These are phyloP conservation scores for Fereydounia khargensis DNA, from an alignment of 1,284 basidiomycete genomes.

Conservation along the genomic window DNA sequence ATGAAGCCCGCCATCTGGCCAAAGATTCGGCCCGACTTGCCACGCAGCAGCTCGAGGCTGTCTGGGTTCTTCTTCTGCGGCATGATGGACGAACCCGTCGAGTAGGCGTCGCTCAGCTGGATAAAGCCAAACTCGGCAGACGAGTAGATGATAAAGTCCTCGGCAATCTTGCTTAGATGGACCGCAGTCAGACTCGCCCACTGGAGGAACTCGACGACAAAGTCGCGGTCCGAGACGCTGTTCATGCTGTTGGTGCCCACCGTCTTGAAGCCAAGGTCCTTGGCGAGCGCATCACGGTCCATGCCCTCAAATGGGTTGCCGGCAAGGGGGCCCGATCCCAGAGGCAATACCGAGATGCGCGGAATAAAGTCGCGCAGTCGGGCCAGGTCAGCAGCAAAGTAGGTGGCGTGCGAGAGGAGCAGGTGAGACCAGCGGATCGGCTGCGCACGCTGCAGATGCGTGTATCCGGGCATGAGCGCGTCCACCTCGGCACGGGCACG, in stretches of 20 bases:
- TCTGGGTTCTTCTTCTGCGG: slow-evolving; percentile 99
- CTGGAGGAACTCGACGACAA: slow-evolving; percentile 94
- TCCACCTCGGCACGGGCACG: slow-evolving; percentile 89
- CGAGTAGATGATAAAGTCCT: slow-evolving; percentile 95
- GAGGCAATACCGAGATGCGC: slow-evolving; percentile 79
- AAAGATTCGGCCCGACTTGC: slow-evolving; percentile 90
- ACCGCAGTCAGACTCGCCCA: slow-evolving; percentile 90
- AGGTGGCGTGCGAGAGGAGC: slow-evolving; percentile 88
- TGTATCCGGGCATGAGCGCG: slow-evolving; percentile 89
- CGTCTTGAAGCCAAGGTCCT: slow-evolving; percentile 52
- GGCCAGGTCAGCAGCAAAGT: slow-evolving; percentile 81
- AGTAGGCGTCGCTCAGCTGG: slow-evolving; percentile 90
- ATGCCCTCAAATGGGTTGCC: slow-evolving; percentile 79
- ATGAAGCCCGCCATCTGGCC: slow-evolving; percentile 95
- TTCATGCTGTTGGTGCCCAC: slow-evolving; percentile 57
- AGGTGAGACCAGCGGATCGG: slow-evolving; percentile 98
- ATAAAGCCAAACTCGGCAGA: slow-evolving; percentile 95
- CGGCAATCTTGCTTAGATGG: slow-evolving; percentile 89
- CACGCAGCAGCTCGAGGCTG: slow-evolving; percentile 87
- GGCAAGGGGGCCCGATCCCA: slow-evolving; percentile 90
- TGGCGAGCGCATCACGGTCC: slow-evolving; percentile 51
- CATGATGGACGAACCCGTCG: slow-evolving; percentile 98
- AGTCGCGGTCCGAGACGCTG: slow-evolving; percentile 93
- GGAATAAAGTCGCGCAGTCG: slow-evolving; percentile 75
- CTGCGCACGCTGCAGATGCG: slow-evolving; percentile 79